Percentiles rank a stretch among this genome's conserved stretches.
Conservation (phyloP, 1,284 basidiomycete genomes). For the Mrakiaceae sp. region DNA sequence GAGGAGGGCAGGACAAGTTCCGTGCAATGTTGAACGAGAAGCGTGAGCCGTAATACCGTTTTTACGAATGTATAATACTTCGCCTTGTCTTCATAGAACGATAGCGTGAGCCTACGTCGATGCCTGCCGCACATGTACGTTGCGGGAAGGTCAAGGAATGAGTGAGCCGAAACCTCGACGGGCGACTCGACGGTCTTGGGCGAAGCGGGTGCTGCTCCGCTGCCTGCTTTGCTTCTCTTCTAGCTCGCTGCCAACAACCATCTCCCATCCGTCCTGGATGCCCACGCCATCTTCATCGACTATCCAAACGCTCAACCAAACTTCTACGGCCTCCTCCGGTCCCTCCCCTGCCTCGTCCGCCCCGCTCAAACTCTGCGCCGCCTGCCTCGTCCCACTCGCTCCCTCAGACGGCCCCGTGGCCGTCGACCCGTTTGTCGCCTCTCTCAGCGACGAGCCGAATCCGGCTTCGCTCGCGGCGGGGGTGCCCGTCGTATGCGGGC, state of each 20-base stretch:
- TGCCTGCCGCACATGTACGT: too few species aligned
- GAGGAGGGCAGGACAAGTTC: conserved; percentile 28
- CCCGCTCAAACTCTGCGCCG: neutral
- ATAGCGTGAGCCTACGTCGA: too few species aligned
- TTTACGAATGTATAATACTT: too few species aligned
- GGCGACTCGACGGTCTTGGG: neutral
- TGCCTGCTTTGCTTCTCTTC: too few species aligned
- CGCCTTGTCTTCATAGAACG: too few species aligned
- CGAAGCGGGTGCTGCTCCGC: too few species aligned
- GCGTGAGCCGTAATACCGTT: neutral
- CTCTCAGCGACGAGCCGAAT: neutral
- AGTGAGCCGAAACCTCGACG: neutral
- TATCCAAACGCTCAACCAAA: neutral
- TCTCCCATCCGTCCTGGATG: neutral
- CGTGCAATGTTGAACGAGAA: conserved; percentile 29
- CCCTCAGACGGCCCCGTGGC: neutral
- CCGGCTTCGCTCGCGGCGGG: neutral
- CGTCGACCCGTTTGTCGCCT: neutral
- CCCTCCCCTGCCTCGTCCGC: neutral
- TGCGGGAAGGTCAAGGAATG: conserved; percentile 22
- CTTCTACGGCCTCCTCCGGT: neutral
- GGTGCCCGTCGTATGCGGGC: too few species aligned
- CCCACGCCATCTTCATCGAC: neutral
- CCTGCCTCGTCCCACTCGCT: neutral
- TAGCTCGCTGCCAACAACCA: too few species aligned